Percentiles rank a stretch among this genome's conserved stretches.
Conservation (phyloP, 176 grass and related monocot genomes). For the Poa pratensis region DNA sequence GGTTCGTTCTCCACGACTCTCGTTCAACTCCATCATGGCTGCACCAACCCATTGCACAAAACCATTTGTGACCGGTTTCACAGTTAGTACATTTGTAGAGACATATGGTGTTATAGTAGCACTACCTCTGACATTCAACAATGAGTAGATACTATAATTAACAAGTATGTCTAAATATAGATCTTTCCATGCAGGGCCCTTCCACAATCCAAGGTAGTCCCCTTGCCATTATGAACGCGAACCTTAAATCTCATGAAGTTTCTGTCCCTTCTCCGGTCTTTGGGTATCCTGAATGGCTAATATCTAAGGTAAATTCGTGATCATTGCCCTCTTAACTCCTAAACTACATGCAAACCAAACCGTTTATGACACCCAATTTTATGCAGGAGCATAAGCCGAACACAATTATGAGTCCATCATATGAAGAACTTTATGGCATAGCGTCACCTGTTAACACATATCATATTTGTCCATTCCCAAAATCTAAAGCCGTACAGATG, state of each 20-base stretch:
- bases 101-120: background rate
- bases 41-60: too few species aligned
- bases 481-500: too few species aligned
- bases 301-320: background rate
- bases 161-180: background rate
- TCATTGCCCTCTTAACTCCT: background rate
- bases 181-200: background rate
- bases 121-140: background rate
- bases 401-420: background rate
- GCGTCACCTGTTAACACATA: background rate
- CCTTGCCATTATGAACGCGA: background rate
- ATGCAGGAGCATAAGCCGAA: background rate
- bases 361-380: background rate
- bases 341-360: background rate
- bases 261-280: background rate
- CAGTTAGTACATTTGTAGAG: too few species aligned
- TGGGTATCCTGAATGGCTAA: background rate
- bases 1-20: too few species aligned
- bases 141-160: background rate
- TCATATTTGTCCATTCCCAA: background rate
- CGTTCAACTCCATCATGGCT: too few species aligned
- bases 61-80: too few species aligned
- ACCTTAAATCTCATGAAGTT: background rate
- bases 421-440: background rate
- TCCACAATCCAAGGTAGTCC: background rate